Evolutionary conservation across 2,329 filamentous ascomycete species (phyloP).

Genomic region (Cladophialophora psammophila): DNA sequence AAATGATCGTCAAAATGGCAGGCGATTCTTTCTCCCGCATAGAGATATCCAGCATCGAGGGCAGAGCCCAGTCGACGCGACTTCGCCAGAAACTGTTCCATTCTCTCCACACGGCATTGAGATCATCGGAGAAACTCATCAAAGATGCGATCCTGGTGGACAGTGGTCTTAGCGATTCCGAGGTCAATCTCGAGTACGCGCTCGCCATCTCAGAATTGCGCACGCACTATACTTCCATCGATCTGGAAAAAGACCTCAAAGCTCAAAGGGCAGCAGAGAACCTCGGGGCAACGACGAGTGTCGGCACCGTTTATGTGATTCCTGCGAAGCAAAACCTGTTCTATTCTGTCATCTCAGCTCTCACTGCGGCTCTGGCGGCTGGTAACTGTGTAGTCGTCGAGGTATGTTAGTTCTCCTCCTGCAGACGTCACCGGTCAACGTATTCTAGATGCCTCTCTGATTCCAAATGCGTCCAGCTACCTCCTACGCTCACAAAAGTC

Average conservation of each 20-base stretch:
- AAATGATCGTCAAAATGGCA: slow-evolving; percentile 34
- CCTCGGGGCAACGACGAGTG: slow-evolving; percentile 15
- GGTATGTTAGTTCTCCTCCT: slow-evolving; percentile 31
- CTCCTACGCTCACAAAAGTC: slow-evolving; percentile 19
- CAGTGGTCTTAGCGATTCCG: slow-evolving; percentile 42
- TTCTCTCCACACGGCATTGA: slow-evolving; percentile 46
- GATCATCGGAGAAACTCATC: slow-evolving; percentile 43
- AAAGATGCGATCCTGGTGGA: slow-evolving; percentile 46
- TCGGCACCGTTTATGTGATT: slow-evolving; percentile 43
- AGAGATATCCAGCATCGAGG: slow-evolving; percentile 48
- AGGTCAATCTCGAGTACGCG: slow-evolving; percentile 45
- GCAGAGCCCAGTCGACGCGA: slow-evolving; percentile 48
- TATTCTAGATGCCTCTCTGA: slow-evolving; percentile 20
- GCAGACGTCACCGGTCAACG: slow-evolving; percentile 38
- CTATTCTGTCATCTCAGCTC: slow-evolving; percentile 45
- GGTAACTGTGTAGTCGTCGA: slow-evolving; percentile 49
- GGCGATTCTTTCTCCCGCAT: slow-evolving; percentile 45
- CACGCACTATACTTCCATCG: slow-evolving; percentile 43
- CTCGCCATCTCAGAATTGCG: slow-evolving; percentile 45
- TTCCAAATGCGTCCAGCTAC: slow-evolving; percentile 19
- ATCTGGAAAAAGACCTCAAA: slow-evolving; percentile 41
- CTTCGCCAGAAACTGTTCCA: slow-evolving; percentile 52
- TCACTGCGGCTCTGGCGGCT: slow-evolving; percentile 48
- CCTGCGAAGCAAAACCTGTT: slow-evolving; percentile 45
- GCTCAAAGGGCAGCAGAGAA: slow-evolving; percentile 8